Conservation (phyloP, 805 yeast genomes). For the Metschnikowia continentalis region DNA sequence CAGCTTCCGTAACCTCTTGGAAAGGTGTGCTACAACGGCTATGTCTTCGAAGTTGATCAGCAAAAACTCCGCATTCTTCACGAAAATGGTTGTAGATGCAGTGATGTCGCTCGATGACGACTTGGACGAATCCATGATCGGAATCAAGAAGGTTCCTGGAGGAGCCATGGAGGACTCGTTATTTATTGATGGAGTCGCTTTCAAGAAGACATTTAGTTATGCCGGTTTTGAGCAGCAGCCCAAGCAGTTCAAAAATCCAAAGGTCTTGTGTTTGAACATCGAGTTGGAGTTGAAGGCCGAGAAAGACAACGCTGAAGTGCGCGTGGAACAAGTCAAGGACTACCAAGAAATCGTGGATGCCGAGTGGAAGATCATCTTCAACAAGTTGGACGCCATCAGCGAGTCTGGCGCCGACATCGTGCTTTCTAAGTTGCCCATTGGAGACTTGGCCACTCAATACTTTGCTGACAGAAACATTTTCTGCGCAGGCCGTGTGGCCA, state of each 20-base stretch:
- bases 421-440: constrained; percentile 91
- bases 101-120: constrained; percentile 82
- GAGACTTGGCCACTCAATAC: constrained; percentile 97
- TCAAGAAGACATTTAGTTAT: constrained; percentile 93
- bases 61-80: constrained; percentile 82
- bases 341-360: constrained; percentile 97
- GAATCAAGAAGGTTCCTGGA: constrained; percentile 92
- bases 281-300: constrained; percentile 97
- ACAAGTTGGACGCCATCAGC: constrained; percentile 79
- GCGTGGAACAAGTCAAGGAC: constrained; percentile 89
- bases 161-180: constrained; percentile 93
- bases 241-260: constrained; percentile 73
- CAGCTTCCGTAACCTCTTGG: constrained; percentile 67
- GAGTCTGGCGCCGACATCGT: constrained; percentile 89
- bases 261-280: constrained; percentile 78
- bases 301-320: constrained; percentile 97
- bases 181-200: constrained; percentile 91
- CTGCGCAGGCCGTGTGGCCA: constrained; percentile 93
- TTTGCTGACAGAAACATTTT: constrained; percentile 95
- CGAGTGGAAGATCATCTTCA: constrained; percentile 93
- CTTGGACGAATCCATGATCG: constrained; percentile 84
- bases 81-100: constrained; percentile 95
- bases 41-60: constrained; percentile 94
- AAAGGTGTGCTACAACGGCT: constrained; percentile 93
- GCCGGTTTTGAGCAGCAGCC: constrained; percentile 99